A percentile compares a stretch with the other conserved stretches of the same genome.
phyloP scores from a whole-genome alignment of 1,284 basidiomycete species.

The Sanguinoderma infundibulare region DNA sequence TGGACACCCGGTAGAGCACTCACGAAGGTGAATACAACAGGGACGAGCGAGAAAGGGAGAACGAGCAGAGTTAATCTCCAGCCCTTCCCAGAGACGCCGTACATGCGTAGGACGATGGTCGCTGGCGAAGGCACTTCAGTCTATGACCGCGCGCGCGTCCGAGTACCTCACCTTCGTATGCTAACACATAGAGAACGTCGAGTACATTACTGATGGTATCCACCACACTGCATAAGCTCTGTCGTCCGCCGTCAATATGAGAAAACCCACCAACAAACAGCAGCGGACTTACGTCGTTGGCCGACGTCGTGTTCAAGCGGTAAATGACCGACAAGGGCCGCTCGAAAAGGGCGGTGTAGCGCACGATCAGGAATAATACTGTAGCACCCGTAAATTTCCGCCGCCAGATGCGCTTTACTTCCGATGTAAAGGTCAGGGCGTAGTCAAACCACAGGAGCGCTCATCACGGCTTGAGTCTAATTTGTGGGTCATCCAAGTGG shows the following conservation, averaged over 20 bases:
- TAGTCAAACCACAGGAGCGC: conserved; percentile 14
- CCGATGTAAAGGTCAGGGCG: conserved; percentile 13
- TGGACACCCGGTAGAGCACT: background rate
- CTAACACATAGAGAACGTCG: too few relatives aligned
- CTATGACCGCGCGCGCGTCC: background rate
- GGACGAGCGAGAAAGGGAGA: conserved; percentile 6
- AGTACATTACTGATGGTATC: too few relatives aligned
- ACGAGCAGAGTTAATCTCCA: conserved; percentile 13
- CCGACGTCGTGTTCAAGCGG: background rate
- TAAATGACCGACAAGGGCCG: conserved; percentile 3
- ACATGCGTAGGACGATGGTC: conserved; percentile 11
- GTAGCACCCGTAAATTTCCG: conserved; percentile 19
- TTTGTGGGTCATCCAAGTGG: background rate
- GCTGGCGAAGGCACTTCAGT: background rate
- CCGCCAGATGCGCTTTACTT: conserved; percentile 19
- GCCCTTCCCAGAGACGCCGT: conserved; percentile 14
- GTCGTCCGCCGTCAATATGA: too few relatives aligned
- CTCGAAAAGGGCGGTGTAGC: conserved; percentile 17
- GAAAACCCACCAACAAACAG: too few relatives aligned
- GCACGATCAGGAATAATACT: conserved; percentile 20
- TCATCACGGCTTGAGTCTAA: background rate
- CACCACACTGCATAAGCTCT: too few relatives aligned
- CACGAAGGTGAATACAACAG: conserved; percentile 1
- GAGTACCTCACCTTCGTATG: background rate
- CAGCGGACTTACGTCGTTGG: conserved; percentile 3